Evolutionary conservation across 805 yeast species (phyloP), one percentile per base, ranked within the genome.

Genomic region (Cyberlindnera americana): DNA sequence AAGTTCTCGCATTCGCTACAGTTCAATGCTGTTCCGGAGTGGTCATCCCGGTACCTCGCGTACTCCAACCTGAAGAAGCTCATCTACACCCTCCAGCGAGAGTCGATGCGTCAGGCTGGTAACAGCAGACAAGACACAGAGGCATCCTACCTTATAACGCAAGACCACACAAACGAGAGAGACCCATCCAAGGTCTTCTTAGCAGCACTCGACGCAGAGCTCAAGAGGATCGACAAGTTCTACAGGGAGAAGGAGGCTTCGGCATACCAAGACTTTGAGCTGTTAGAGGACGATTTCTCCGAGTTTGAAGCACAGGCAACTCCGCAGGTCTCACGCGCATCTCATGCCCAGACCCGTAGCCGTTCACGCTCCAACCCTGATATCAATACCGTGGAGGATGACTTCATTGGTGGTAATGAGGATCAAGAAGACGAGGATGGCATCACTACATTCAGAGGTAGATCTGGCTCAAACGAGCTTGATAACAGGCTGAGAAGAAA

Each of bases 11-110:
- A 90, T 59, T 86, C 96, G 6, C 67, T 91, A 48, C 96, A 91
- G 72, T 90, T 91, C 65, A 91, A 91, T 62, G 96, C 98, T 18
- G 98, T 93, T 5, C 97, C 99, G 2, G 98, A 93, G 61, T 91
- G 99, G 99, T 78, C 95, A 11, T 81, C 95, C 19, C 79, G 85
- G 59, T 91, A 91, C 62, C 81, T 91, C 41, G 90, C 95, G 40
- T 91, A 91, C 62, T 84, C 95, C 1, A 81, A 85, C 27, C 69
- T 93, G 43, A 91, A 93, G 61, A 87, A 86, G 65, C 72, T 85
- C 29, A 84, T 90, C 21, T 91, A 90, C 61, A 70, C 80, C 14
- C 69, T 91, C 33, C 97, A 93, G 57, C 72, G 90, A 54, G 88
- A 84, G 38, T 53, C 63, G 17, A 53, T 60, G 6, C 34, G 41